Evolutionary conservation across 495 filamentous ascomycete species (phyloP).

Genomic region (Penicillium herquei): DNA sequence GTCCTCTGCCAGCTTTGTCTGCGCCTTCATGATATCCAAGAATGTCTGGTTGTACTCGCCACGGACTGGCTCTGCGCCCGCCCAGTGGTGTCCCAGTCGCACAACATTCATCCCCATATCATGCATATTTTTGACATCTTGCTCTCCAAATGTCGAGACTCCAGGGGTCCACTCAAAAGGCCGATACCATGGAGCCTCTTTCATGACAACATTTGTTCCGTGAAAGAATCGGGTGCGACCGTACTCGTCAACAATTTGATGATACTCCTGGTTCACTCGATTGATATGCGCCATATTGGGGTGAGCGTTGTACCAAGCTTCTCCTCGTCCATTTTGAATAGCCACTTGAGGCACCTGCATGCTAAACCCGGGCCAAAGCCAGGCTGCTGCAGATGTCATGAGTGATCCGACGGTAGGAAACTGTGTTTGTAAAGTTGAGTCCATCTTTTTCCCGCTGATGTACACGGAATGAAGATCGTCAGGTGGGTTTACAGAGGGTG

Average conservation of each 20-base stretch:
- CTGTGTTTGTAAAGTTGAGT: too few species aligned
- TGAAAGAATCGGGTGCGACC: constrained; percentile 17
- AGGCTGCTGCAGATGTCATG: too few species aligned
- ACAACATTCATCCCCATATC: constrained; percentile 15
- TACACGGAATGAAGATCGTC: too few species aligned
- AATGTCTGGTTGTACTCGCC: constrained; percentile 19
- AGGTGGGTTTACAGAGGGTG: too few species aligned
- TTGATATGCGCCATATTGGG: constrained; percentile 15
- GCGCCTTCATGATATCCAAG: constrained; percentile 20
- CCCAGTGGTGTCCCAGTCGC: constrained; percentile 17
- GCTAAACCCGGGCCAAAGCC: too few species aligned
- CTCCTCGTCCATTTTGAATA: too few species aligned
- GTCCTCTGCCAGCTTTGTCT: constrained; percentile 20
- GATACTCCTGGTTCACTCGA: constrained; percentile 14
- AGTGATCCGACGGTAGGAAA: too few species aligned
- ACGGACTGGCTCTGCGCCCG: constrained; percentile 17
- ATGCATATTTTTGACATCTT: constrained; percentile 18
- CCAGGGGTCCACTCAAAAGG: constrained; percentile 15
- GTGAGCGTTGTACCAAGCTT: constrained; percentile 12
- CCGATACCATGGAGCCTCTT: constrained; percentile 15
- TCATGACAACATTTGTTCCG: constrained; percentile 18
- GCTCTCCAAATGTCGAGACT: constrained; percentile 15
- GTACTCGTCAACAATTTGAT: constrained; percentile 16
- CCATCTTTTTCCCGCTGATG: too few species aligned
- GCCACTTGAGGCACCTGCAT: too few species aligned